A percentile compares a stretch with the other conserved stretches of the same genome.
Evolutionary conservation across 495 filamentous ascomycete genomes (phyloP).

Genomic region (Penicillium chermesinum): DNA sequence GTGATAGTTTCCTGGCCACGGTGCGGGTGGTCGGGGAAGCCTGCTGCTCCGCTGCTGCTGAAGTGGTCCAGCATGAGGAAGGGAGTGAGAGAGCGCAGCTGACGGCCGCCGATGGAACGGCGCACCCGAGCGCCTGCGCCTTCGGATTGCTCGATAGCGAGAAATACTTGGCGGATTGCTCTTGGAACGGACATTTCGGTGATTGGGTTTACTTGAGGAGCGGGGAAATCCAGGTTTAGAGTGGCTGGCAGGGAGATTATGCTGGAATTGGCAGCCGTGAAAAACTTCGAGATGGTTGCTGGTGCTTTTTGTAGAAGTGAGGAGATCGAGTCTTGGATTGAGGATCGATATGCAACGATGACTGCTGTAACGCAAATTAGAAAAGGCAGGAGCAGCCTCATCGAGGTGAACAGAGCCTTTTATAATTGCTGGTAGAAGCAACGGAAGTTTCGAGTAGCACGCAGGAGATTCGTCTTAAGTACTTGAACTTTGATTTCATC

Average conservation of each 20-base stretch:
- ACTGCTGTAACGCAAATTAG: slow-evolving; percentile 43
- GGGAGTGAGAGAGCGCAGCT: slow-evolving; percentile 80
- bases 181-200: slow-evolving; percentile 65
- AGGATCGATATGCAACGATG: slow-evolving; percentile 23
- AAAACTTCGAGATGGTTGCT: slow-evolving; percentile 12
- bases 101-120: slow-evolving; percentile 79
- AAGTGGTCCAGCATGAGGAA: slow-evolving; percentile 99
- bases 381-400: slow-evolving; percentile 41
- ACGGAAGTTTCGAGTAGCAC: slow-evolving; percentile 21
- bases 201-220: slow-evolving; percentile 16
- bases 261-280: slow-evolving; percentile 7
- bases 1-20: slow-evolving; percentile 84
- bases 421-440: slow-evolving; percentile 21
- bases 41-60: slow-evolving; percentile 69
- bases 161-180: slow-evolving; percentile 73
- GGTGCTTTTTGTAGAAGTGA: slow-evolving; percentile 16
- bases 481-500: slow-evolving; percentile 5
- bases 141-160: slow-evolving; percentile 81
- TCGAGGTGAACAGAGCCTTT: slow-evolving; percentile 27
- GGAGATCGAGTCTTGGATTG: slow-evolving; percentile 15
- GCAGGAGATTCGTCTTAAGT: slow-evolving; percentile 2
- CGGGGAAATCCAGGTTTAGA: slow-evolving; percentile 2
- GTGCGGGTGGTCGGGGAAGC: slow-evolving; percentile 84
- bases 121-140: slow-evolving; percentile 86
- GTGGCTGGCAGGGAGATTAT: slow-evolving; percentile 1